Evolutionary conservation across 805 yeast genomes (phyloP).

Genomic region (Phaffomyces thermotolerans): DNA sequence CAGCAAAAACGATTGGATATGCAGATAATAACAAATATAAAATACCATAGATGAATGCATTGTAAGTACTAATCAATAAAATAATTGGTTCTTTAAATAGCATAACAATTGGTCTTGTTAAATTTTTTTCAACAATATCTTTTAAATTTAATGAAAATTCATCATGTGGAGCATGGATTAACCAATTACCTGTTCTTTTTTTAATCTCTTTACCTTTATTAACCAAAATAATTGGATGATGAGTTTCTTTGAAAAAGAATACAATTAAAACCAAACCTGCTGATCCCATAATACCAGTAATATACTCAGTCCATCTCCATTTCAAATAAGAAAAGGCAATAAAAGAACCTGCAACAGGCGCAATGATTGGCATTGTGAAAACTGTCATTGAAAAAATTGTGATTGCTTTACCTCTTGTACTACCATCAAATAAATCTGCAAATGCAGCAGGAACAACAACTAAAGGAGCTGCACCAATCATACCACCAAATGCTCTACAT

Average conservation of each 20-base stretch:
- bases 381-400: constrained; percentile 65
- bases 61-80: constrained; percentile 60
- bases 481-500: constrained; percentile 74
- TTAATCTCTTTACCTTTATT: constrained; percentile 58
- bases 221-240: constrained; percentile 59
- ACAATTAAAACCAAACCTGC: constrained; percentile 31
- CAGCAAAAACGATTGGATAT: constrained; percentile 61
- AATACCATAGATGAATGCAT: constrained; percentile 76
- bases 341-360: constrained; percentile 75
- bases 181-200: constrained; percentile 72
- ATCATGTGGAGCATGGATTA: constrained; percentile 73
- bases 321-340: constrained; percentile 54
- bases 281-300: constrained; percentile 56
- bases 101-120: constrained; percentile 65
- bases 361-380: constrained; percentile 72
- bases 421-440: constrained; percentile 70
- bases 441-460: constrained; percentile 83
- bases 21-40: constrained; percentile 69
- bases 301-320: constrained; percentile 80
- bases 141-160: constrained; percentile 45
- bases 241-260: constrained; percentile 58
- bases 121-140: constrained; percentile 55
- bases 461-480: constrained; percentile 77
- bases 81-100: constrained; percentile 65
- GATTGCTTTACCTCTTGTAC: constrained; percentile 68